Base-by-base conservation (phyloP, 768 basidiomycete species). In the Xanthoconium purpureum region DNA sequence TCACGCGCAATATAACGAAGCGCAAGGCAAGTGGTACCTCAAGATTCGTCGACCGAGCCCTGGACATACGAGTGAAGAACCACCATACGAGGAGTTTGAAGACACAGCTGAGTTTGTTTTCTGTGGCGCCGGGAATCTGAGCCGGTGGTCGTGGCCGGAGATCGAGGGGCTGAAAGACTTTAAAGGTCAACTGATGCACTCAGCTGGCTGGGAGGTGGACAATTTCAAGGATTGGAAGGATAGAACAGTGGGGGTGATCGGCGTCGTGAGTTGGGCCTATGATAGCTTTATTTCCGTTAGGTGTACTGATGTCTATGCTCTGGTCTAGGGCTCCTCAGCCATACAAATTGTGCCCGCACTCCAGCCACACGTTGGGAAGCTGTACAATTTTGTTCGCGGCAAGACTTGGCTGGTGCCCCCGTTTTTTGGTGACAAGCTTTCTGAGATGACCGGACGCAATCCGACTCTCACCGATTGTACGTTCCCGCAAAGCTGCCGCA, bases 81-180 rank as follows among this genome's bases (percentile, higher is more conserved):
- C 60, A 11, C 57, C 64, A 14, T 72, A 65, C 52, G 79, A 79
- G 47, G 75, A 78, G 58, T 74, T 83, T 42, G 78, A 80, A 28
- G 84, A 85, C 58, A 73, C 66, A 0, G 80, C 78, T 2, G 84
- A 88, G 55, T 72, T 87, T 0, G 73, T 88, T 36, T 76, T 88
- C 48, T 79, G 78, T 13, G 80, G 77, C n/a, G 67, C 80, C 18
- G 84, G 84, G 4, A 60, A 60, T 12, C 66, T 85, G 46, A 83
- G 80, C 48, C 69, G 81, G 9, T 87, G 84, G 84, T 73, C 77
- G 30, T 88, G 85, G 87, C 88, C 87, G 4, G 78, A 84, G 43
- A 85, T 88, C 43, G 66, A 73, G 10, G 86, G 85, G 5, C 65
- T 87, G 30, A 69, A 81, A 15, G 72, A 67, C 9, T 89, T 84